phyloP scores from a whole-genome alignment of 179 eudicot genomes.

The Beta macrorhiza region DNA sequence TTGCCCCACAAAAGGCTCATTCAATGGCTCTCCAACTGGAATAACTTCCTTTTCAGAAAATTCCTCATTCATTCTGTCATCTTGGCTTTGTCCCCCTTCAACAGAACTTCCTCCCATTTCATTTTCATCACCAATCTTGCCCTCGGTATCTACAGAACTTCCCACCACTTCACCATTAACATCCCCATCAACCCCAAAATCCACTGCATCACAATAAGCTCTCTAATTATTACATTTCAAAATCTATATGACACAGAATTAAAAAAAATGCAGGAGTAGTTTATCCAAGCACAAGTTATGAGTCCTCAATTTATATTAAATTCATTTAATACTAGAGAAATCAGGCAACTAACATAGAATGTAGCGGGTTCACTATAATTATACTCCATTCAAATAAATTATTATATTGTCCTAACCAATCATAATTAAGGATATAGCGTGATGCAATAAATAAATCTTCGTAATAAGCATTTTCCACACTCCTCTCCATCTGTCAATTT shows the following conservation, averaged over 20 bases:
- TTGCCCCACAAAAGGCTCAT: conserved; percentile 81
- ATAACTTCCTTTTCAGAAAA: conserved; percentile 44
- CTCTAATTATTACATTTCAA: conserved; percentile 7
- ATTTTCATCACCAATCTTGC: conserved; percentile 51
- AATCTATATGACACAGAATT: background rate
- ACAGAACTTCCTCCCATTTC: conserved; percentile 62
- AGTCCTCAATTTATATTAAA: background rate
- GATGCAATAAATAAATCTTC: background rate
- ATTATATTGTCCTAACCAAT: background rate
- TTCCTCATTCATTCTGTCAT: conserved; percentile 50
- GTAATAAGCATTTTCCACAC: background rate
- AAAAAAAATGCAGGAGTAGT: background rate
- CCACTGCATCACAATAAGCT: conserved; percentile 46
- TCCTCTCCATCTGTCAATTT: background rate
- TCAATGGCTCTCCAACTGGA: conserved; percentile 36
- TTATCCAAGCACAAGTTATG: background rate
- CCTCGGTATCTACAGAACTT: conserved; percentile 55
- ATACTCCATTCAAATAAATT: background rate
- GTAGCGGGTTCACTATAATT: background rate
- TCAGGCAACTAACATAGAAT: background rate
- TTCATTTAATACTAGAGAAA: background rate
- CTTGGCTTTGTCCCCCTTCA: conserved; percentile 50
- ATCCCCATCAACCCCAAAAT: conserved; percentile 64
- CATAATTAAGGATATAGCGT: background rate
- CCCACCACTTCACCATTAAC: conserved; percentile 60